Percentiles rank a stretch among this genome's conserved stretches.
phyloP scores from a whole-genome alignment of 2,329 filamentous ascomycete species.

The Elsinoe perseae region DNA sequence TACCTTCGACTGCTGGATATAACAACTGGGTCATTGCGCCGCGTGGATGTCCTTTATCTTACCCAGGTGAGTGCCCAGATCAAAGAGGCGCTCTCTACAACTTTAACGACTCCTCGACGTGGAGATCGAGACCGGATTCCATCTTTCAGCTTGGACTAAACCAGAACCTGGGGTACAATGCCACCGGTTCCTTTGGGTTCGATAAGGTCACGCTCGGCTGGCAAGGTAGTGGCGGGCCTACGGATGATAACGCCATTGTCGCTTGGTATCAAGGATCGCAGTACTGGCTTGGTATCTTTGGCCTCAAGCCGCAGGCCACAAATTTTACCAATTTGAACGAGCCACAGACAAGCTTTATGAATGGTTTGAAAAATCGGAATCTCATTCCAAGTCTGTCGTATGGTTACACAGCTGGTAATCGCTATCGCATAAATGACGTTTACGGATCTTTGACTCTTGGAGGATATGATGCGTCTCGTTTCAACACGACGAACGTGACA shows the following conservation, averaged over 20 bases:
- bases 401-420: slow-evolving; percentile 34
- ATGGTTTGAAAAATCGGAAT: slow-evolving; percentile 26
- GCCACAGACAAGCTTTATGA: slow-evolving; percentile 31
- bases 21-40: slow-evolving; percentile 26
- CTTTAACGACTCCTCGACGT: slow-evolving; percentile 48
- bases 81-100: slow-evolving; percentile 40
- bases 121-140: slow-evolving; percentile 53
- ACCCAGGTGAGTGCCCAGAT: slow-evolving; percentile 26
- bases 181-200: slow-evolving; percentile 26
- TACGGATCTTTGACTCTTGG: slow-evolving; percentile 34
- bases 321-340: slow-evolving; percentile 31
- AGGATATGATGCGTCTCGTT: slow-evolving; percentile 34
- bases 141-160: slow-evolving; percentile 54
- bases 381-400: slow-evolving; percentile 31
- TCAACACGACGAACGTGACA: slow-evolving; percentile 28
- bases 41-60: slow-evolving; percentile 25
- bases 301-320: slow-evolving; percentile 29
- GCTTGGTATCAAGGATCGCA: slow-evolving; percentile 20
- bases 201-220: slow-evolving; percentile 31
- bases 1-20: slow-evolving; percentile 28
- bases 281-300: slow-evolving; percentile 31
- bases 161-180: slow-evolving; percentile 43
- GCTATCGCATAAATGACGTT: slow-evolving; percentile 30
- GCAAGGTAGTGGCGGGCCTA: slow-evolving; percentile 28
- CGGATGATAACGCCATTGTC: slow-evolving; percentile 25